phyloP scores from a whole-genome alignment of 495 filamentous ascomycete genomes.

The Geoglossum glabrum region DNA sequence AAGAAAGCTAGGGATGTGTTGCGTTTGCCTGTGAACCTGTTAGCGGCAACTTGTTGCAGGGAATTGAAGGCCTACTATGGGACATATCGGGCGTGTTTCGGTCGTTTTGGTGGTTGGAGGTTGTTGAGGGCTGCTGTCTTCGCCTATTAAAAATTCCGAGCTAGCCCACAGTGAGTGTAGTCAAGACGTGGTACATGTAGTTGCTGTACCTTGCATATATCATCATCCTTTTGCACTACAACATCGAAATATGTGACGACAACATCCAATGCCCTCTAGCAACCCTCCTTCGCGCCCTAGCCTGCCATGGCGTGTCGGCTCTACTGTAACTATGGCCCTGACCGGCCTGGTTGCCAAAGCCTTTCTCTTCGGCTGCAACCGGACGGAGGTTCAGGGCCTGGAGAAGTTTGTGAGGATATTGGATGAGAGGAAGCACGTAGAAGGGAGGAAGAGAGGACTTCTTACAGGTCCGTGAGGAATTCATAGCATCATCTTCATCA shows the following conservation, averaged over 20 bases:
- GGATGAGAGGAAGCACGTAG: conserved; percentile 48
- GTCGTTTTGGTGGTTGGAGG: background rate
- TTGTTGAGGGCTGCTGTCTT: background rate
- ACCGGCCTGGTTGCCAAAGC: conserved; percentile 15
- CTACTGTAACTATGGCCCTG: conserved; percentile 15
- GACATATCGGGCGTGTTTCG: conserved; percentile 23
- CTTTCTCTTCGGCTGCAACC: conserved; percentile 18
- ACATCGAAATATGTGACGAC: background rate
- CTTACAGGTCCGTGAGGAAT: conserved; percentile 49
- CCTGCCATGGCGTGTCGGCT: conserved; percentile 14
- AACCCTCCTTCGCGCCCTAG: conserved; percentile 5
- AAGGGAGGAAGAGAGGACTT: conserved; percentile 51
- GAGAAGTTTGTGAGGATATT: conserved; percentile 55
- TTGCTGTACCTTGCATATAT: background rate
- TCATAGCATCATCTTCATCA: background rate
- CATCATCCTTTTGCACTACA: background rate
- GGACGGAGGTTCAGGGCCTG: conserved; percentile 44
- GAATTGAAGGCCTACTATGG: conserved; percentile 26
- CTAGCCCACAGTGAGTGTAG: too few species aligned
- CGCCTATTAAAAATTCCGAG: background rate
- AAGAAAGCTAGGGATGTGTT: conserved; percentile 95
- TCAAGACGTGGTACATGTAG: too few species aligned
- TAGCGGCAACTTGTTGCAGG: background rate
- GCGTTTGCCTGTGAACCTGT: conserved; percentile 42
- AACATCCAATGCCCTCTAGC: background rate